Conservation (phyloP, 352 stramenopile species). For the Phytophthora meadii region DNA sequence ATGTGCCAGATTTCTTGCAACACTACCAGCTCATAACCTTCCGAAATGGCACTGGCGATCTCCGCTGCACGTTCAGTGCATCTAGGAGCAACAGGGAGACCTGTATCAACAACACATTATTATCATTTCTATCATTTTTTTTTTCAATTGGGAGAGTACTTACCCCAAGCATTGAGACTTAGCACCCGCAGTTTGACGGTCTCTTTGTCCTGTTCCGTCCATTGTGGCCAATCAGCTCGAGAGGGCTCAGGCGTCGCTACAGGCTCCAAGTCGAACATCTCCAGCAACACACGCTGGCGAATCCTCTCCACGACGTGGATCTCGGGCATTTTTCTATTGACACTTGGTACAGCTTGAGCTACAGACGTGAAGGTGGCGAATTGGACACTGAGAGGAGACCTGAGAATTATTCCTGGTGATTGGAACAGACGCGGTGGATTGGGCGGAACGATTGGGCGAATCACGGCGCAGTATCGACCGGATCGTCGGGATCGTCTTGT, state of each 20-base stretch:
- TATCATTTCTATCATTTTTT: conserved; percentile 21
- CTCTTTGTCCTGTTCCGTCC: conserved; percentile 26
- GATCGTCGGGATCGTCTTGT: conserved; percentile 9
- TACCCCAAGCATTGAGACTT: conserved; percentile 83
- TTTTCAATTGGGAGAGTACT: conserved; percentile 5
- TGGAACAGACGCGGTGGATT: background rate
- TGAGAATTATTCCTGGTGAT: conserved; percentile 2
- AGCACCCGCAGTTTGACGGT: conserved; percentile 63
- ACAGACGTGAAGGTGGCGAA: background rate
- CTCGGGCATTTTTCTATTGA: conserved; percentile 17
- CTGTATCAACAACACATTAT: conserved; percentile 27
- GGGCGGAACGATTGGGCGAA: conserved; percentile 3
- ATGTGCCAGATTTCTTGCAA: conserved; percentile 87
- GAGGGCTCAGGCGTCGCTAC: conserved; percentile 54
- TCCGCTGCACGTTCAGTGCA: conserved; percentile 68
- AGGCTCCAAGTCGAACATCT: conserved; percentile 67
- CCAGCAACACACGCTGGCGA: conserved; percentile 58
- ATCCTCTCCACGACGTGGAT: conserved; percentile 44
- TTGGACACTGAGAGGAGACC: conserved; percentile 6
- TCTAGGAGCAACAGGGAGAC: conserved; percentile 71
- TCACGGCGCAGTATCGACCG: background rate
- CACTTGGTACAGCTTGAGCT: background rate
- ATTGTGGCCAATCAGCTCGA: conserved; percentile 40
- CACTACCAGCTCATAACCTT: conserved; percentile 79
- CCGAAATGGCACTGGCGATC: conserved; percentile 74